Evolutionary conservation across 345 rosid genomes (phyloP).

Genomic region (Citrus australasica): DNA sequence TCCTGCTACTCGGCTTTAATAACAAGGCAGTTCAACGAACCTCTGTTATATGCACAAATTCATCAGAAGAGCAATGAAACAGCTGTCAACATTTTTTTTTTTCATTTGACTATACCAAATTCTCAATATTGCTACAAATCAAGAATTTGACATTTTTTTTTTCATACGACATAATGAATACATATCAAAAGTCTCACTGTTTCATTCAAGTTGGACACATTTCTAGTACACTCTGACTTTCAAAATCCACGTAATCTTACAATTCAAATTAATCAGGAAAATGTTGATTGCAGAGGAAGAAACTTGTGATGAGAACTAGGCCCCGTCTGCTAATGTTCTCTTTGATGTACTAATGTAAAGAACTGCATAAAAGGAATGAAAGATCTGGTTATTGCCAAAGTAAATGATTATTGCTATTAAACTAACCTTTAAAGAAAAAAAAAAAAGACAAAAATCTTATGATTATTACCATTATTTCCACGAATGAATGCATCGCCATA

Average conservation of each 20-base stretch:
- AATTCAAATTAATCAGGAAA: not conserved
- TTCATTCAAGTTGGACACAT: not conserved
- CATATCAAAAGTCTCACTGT: not conserved
- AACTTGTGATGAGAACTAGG: constrained; percentile 20
- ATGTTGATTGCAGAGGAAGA: not conserved
- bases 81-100: not conserved
- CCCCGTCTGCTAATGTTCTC: constrained; percentile 74
- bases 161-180: not conserved
- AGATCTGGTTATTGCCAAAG: not conserved
- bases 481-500: constrained; percentile 96
- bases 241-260: not conserved
- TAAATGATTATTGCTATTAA: constrained; percentile 9
- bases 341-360: constrained; percentile 91
- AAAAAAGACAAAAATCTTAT: not conserved
- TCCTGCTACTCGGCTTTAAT: not conserved
- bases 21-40: not conserved
- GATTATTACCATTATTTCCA: constrained; percentile 71
- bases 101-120: not conserved
- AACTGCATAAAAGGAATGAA: constrained; percentile 47
- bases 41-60: not conserved
- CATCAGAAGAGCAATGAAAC: not conserved
- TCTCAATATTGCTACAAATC: not conserved
- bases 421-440: not conserved
- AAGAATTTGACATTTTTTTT: not conserved
- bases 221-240: not conserved